Conservation (phyloP, 371 early-diverging fungal genomes). For the Syncephalastrum monosporum region DNA sequence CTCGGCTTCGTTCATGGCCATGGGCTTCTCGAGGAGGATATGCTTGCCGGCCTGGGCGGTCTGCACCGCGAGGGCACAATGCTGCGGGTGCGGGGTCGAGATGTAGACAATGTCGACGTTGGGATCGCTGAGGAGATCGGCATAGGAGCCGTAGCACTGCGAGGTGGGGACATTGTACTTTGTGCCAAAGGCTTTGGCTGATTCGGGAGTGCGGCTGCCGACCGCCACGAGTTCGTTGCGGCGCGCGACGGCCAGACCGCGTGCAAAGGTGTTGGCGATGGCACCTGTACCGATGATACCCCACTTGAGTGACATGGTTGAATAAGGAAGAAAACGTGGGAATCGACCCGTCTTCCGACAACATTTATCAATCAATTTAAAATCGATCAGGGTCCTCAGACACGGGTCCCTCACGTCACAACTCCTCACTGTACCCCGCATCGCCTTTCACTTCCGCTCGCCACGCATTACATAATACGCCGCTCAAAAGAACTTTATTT, state of each 20-base stretch:
- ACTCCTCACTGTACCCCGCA: no score
- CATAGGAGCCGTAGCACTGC: conserved; percentile 34
- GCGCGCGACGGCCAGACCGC: conserved; percentile 26
- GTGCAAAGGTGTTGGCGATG: conserved; percentile 49
- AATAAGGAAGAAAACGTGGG: conserved; percentile 9
- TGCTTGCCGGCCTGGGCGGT: conserved; percentile 42
- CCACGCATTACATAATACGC: no score
- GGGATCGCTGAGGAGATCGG: conserved; percentile 28
- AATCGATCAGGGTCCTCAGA: no score
- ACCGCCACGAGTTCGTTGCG: conserved; percentile 38
- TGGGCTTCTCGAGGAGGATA: conserved; percentile 52
- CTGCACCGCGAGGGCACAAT: conserved; percentile 34
- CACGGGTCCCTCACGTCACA: no score
- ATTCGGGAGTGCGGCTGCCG: conserved; percentile 36
- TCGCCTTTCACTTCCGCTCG: no score
- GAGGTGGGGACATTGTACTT: conserved; percentile 20
- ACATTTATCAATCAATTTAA: no score
- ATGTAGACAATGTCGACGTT: conserved; percentile 50
- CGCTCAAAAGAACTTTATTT: no score
- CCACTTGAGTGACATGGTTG: conserved; percentile 34
- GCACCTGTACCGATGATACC: conserved; percentile 52
- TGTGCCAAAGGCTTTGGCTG: conserved; percentile 32
- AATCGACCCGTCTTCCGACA: not conserved
- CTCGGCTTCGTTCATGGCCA: conserved; percentile 44
- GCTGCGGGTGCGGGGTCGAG: conserved; percentile 47